Evolutionary conservation across 257 asterid species (phyloP).

Genomic region (Solanum megistacrolobum): DNA sequence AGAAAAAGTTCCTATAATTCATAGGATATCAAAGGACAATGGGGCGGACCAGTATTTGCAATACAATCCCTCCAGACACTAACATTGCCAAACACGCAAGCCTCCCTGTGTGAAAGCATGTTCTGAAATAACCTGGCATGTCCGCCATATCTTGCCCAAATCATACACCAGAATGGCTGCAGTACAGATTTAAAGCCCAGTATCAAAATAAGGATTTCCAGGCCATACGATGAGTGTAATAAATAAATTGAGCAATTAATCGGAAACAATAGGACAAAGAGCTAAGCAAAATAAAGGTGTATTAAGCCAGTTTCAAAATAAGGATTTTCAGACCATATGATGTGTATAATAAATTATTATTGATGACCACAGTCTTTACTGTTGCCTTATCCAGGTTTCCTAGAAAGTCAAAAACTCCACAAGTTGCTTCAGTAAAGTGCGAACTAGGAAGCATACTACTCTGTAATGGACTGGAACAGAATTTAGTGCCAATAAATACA

Average conservation of each 20-base stretch:
- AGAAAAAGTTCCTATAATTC: background rate
- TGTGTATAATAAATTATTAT: background rate
- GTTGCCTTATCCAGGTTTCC: background rate
- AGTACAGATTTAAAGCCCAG: background rate
- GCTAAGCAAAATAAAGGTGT: background rate
- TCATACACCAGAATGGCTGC: conserved; percentile 17
- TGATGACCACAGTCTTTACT: background rate
- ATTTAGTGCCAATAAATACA: background rate
- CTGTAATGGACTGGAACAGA: background rate
- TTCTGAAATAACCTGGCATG: conserved; percentile 55
- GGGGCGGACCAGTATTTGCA: conserved; percentile 69
- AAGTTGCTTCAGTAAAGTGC: background rate
- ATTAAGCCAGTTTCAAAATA: background rate
- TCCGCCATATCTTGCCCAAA: conserved; percentile 48
- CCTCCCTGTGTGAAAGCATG: conserved; percentile 78
- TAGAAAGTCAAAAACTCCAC: background rate
- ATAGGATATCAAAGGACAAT: background rate
- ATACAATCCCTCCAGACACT: conserved; percentile 84
- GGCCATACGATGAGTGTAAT: background rate
- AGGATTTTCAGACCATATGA: background rate
- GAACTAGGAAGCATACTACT: background rate
- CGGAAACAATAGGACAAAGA: background rate
- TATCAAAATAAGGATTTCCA: background rate
- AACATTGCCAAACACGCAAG: conserved; percentile 81
- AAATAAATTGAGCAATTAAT: background rate